Evolutionary conservation across 257 asterid genomes (phyloP).

Genomic region (Petrea volubilis): DNA sequence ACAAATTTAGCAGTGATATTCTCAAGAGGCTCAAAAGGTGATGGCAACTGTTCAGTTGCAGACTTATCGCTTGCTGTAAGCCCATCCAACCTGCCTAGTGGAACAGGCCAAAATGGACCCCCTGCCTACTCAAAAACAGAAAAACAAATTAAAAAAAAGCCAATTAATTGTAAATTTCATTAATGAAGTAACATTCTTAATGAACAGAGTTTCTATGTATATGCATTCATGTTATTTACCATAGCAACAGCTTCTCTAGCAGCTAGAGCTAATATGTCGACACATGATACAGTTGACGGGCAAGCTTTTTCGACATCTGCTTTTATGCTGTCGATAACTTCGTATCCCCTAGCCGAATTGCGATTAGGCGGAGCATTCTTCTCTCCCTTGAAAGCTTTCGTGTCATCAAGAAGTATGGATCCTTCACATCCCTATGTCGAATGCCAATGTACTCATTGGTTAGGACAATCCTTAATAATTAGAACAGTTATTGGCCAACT

Average conservation of each 20-base stretch:
- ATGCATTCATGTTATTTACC: conserved; percentile 25
- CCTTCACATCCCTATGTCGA: conserved; percentile 75
- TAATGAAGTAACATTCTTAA: background rate
- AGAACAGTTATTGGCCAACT: too few species aligned
- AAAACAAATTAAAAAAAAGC: background rate
- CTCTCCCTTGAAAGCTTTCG: conserved; percentile 59
- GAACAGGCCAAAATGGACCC: conserved; percentile 45
- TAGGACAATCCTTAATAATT: too few species aligned
- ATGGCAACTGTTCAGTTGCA: conserved; percentile 71
- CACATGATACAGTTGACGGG: conserved; percentile 51
- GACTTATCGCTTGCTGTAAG: conserved; percentile 49
- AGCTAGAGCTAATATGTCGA: conserved; percentile 45
- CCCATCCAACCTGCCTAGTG: conserved; percentile 46
- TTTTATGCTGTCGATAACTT: conserved; percentile 62
- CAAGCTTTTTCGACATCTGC: conserved; percentile 61
- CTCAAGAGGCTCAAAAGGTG: conserved; percentile 67
- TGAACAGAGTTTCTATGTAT: background rate
- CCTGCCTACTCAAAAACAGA: conserved; percentile 43
- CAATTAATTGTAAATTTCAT: too few species aligned
- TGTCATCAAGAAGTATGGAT: conserved; percentile 75
- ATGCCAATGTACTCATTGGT: background rate
- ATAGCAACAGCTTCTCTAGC: conserved; percentile 69
- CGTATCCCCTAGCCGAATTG: conserved; percentile 67
- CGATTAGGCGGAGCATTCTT: conserved; percentile 68
- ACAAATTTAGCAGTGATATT: conserved; percentile 34